Evolutionary conservation across 768 basidiomycete genomes (phyloP).

Genomic region (Auriscalpium orientale): DNA sequence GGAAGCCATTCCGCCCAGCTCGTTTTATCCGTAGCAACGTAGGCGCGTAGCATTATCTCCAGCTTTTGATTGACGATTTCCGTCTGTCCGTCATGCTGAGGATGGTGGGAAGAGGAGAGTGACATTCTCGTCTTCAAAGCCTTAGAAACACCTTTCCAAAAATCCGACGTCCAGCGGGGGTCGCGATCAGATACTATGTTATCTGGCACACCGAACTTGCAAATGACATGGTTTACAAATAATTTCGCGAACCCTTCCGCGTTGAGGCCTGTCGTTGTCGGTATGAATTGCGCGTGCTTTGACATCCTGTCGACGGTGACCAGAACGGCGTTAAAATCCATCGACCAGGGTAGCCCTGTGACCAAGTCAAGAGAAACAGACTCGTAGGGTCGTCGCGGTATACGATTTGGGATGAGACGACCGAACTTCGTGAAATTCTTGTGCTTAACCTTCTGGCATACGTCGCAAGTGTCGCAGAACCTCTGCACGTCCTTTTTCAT

Average conservation of each 20-base stretch:
- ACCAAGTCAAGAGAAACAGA: constrained; percentile 8
- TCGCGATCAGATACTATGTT: not conserved
- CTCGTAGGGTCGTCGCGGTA: constrained; percentile 10
- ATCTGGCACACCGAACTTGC: not conserved
- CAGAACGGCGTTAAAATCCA: constrained; percentile 9
- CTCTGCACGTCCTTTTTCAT: constrained; percentile 6
- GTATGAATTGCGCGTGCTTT: constrained; percentile 25
- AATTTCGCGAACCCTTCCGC: constrained; percentile 5
- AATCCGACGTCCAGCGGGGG: not conserved
- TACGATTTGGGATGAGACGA: not conserved
- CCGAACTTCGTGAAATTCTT: constrained; percentile 1
- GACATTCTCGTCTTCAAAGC: not conserved
- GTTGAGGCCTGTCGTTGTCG: constrained; percentile 4
- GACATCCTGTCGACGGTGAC: constrained; percentile 17
- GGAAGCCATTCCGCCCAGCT: constrained; percentile 2
- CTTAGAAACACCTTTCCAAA: not conserved
- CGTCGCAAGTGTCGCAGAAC: constrained; percentile 5
- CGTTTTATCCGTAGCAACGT: not conserved
- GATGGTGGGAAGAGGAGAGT: not conserved
- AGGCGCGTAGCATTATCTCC: not conserved
- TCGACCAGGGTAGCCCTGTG: constrained; percentile 3
- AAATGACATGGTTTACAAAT: constrained; percentile 3
- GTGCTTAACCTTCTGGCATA: constrained; percentile 10
- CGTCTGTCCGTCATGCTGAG: not conserved
- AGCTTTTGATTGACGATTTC: not conserved